Evolutionary conservation across 345 rosid species (phyloP).

Genomic region (Boechera divaricarpa): DNA sequence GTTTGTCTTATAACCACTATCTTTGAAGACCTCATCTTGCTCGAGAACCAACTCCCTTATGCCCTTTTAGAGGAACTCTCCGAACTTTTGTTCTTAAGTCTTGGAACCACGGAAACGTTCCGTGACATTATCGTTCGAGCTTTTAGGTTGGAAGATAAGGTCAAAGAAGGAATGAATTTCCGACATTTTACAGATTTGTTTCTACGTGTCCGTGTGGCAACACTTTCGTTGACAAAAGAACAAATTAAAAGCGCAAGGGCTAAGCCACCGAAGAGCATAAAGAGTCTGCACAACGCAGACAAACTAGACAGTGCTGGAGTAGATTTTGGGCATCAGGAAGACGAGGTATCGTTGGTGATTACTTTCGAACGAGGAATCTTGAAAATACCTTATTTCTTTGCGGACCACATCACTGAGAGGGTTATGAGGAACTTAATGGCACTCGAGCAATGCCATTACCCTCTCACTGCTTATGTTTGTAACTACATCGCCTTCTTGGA

Average conservation of each 20-base stretch:
- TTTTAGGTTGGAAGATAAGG: not conserved
- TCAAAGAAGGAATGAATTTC: not conserved
- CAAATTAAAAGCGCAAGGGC: not conserved
- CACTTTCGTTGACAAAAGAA: conserved; percentile 23
- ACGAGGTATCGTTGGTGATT: conserved; percentile 26
- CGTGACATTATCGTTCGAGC: not conserved
- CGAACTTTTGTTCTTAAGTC: not conserved
- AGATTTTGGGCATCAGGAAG: not conserved
- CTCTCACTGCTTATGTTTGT: not conserved
- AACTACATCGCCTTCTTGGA: conserved; percentile 36
- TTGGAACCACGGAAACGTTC: not conserved
- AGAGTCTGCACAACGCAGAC: conserved; percentile 26
- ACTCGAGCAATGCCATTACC: conserved; percentile 42
- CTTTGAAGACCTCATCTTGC: no score
- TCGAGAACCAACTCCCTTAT: no score
- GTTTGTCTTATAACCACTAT: no score
- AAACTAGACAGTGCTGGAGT: conserved; percentile 35
- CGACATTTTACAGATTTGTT: conserved; percentile 39
- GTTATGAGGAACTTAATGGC: conserved; percentile 41
- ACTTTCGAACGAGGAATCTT: not conserved
- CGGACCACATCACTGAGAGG: not conserved
- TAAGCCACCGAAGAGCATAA: not conserved
- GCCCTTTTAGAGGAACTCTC: not conserved
- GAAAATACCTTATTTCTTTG: conserved; percentile 37
- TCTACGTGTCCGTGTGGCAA: conserved; percentile 26